Conservation (phyloP, 2,329 filamentous ascomycete species). For the Phaeoacremonium minimum region DNA sequence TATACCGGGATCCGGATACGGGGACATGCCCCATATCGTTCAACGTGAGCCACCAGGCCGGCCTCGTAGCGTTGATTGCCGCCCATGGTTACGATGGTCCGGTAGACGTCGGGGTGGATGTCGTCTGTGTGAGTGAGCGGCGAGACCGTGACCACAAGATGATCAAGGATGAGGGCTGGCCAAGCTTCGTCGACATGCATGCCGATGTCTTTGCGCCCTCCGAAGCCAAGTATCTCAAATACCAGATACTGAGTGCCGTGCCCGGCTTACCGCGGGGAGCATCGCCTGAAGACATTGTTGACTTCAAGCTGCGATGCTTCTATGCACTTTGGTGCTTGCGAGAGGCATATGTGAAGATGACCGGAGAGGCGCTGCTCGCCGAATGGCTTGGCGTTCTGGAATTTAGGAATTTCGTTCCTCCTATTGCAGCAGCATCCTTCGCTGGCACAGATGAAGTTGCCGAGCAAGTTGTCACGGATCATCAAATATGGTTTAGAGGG, state of each 20-base stretch:
- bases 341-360: slow-evolving; percentile 80
- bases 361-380: slow-evolving; percentile 71
- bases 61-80: slow-evolving; percentile 62
- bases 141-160: slow-evolving; percentile 55
- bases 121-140: slow-evolving; percentile 72
- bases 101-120: slow-evolving; percentile 62
- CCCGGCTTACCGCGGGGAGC: slow-evolving; percentile 15
- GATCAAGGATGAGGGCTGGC: slow-evolving; percentile 57
- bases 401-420: slow-evolving; percentile 60
- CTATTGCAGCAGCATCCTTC: slow-evolving; percentile 25
- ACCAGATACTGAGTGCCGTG: slow-evolving; percentile 22
- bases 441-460: slow-evolving; percentile 16
- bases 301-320: slow-evolving; percentile 64
- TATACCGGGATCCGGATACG: slow-evolving; percentile 43
- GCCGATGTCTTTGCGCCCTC: slow-evolving; percentile 61
- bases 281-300: slow-evolving; percentile 36
- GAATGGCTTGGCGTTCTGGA: slow-evolving; percentile 68
- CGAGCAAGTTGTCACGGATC: slow-evolving; percentile 24
- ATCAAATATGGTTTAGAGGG: slow-evolving; percentile 35
- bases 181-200: slow-evolving; percentile 67
- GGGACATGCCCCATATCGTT: slow-evolving; percentile 51
- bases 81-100: slow-evolving; percentile 19
- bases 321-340: slow-evolving; percentile 77
- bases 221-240: slow-evolving; percentile 61
- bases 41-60: slow-evolving; percentile 77